Evolutionary conservation across 169 alveolate species (phyloP), one percentile per base, ranked within the genome.

Genomic region (Plasmodium berghei): DNA sequence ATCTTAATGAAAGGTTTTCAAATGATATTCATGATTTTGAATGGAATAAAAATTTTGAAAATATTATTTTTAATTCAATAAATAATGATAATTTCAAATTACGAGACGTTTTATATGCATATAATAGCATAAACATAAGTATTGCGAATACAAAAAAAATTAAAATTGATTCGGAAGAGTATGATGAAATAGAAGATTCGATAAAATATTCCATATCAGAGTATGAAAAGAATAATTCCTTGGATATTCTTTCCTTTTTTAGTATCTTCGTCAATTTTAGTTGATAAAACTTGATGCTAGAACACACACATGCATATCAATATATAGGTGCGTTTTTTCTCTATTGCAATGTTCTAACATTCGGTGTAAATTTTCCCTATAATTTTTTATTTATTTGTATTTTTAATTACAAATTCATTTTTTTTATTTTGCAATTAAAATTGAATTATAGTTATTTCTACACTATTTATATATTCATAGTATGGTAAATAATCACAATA

Each of bases 21-120:
- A 80, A 80, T 49, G 90, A 80, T 46, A 55, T 40, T 40, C 72
- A 67, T 2, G 69, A 80, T 67, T 80, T 66, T 55, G 90, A 80
- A 18, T 80, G 90, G 90, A 67, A 46, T 55, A 34, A 18, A 67
- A 16, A 80, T 9, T 9, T 80, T 16, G 85, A 80, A 80, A 66
- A 59, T 16, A 26, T 28, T 58, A 80, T 80, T 55, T 12, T 45
- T 6, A 20, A 20, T 18, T 58, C 90, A 1, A 48, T 80, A 67
- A 22, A 72, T 26, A 80, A 66, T 54, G 18, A 9, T 16, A 10
- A 80, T 66, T 80, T 34, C 69, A 80, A 69, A 61, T 12, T 80
- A 80, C 54, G 69, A 16, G 54, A 66, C 5, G 66, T 80, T 34
- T 26, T 61, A 0, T 80, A 66, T 18, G 46, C 83, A 22, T 10